Evolutionary conservation across 1,139 yeast species (phyloP), one percentile per base, ranked within the genome.

Genomic region (Geotrichum bryndzae): DNA sequence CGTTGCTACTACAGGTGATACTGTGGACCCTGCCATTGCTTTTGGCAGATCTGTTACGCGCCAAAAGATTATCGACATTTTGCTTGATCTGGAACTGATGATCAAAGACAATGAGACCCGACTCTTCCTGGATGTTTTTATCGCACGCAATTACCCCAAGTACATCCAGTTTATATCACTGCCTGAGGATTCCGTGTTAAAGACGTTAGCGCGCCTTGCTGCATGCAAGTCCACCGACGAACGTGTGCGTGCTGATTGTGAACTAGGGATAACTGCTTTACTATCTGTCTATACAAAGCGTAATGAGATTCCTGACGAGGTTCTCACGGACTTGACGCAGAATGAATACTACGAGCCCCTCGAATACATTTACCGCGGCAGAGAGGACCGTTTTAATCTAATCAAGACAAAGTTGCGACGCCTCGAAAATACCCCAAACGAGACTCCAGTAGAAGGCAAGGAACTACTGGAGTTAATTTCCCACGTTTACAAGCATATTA

Each of bases 111-210:
- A 55, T 7, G 55, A 33, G 23, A 50, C 66, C 22, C 66, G 68
- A 29, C 80, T 80, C 61, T 74, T 89, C 62, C 31, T 60, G n/a
- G 80, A 88, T 18, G 81, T 89, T 4, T 91, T 91, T 68, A 75
- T 90, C 25, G 88, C 90, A 0, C 71, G 91, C 59, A 90, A 88
- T 70, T 84, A 86, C 65, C 86, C 96, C 2, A 90, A 90, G 71
- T 91, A 87, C 70, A 78, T 84, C 2, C 97, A 90, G 72, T 90
- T 87, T 66, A 79, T 91, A 13, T 76, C 88, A 51, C 74, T 90
- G 1, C 82, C 92, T 0, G 91, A 86, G 59, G 77, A 84, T 2
- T 74, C 77, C 0, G 71, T 87, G 53, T 78, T 80, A 5, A 71
- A 73, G 4, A 76, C 87, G 3, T 74, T 88, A 29, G 74, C 77